A percentile compares a stretch with the other conserved stretches of the same genome.
These are phyloP conservation scores for Penicillium capsulatum DNA, from an alignment of 2,329 filamentous ascomycete species.

Conservation along the genomic window DNA sequence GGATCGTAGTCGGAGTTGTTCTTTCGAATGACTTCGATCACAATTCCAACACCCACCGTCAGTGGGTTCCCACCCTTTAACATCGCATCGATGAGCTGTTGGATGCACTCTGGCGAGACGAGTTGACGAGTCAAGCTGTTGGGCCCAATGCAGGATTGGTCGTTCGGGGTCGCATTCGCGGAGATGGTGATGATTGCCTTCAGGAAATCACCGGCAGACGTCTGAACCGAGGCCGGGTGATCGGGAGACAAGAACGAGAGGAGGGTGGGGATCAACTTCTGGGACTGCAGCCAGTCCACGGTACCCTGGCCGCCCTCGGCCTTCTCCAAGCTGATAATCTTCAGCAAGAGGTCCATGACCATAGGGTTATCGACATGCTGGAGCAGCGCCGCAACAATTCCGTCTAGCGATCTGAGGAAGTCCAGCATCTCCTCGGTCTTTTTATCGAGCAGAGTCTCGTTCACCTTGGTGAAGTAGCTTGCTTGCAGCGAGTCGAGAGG, in stretches of 20 bases:
- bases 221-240: slow-evolving; percentile 85
- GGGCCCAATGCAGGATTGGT: slow-evolving; percentile 97
- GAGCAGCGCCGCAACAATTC: slow-evolving; percentile 77
- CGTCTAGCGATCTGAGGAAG: slow-evolving; percentile 77
- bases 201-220: slow-evolving; percentile 92
- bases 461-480: slow-evolving; percentile 98
- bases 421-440: slow-evolving; percentile 97
- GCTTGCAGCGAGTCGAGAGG: slow-evolving; percentile 90
- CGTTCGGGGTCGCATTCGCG: slow-evolving; percentile 94
- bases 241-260: slow-evolving; percentile 82
- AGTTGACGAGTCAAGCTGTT: slow-evolving; percentile 95
- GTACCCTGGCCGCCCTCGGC: slow-evolving; percentile 86
- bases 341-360: slow-evolving; percentile 95
- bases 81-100: slow-evolving; percentile 87
- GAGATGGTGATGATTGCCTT: slow-evolving; percentile 99
- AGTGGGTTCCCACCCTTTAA: slow-evolving; percentile 86
- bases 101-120: slow-evolving; percentile 78
- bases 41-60: slow-evolving; percentile 92
- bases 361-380: slow-evolving; percentile 95
- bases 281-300: slow-evolving; percentile 93
- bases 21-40: slow-evolving; percentile 98
- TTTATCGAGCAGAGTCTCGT: slow-evolving; percentile 94
- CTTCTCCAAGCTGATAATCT: slow-evolving; percentile 95
- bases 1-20: slow-evolving; percentile 99
- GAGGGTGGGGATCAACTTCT: slow-evolving; percentile 80